phyloP scores from a whole-genome alignment of 345 rosid genomes.

The Orychophragmus violaceus region DNA sequence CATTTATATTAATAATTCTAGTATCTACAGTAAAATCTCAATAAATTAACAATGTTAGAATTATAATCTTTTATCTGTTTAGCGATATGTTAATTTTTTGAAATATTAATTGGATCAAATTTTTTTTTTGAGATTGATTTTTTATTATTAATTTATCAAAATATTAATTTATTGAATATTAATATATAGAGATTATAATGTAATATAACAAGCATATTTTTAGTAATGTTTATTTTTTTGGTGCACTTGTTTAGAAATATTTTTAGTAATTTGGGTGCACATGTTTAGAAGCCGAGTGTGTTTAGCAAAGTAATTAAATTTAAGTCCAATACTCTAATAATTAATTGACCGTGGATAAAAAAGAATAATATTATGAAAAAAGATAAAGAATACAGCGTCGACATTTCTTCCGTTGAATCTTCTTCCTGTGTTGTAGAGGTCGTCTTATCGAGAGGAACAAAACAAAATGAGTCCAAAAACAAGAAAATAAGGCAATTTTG shows the following conservation, averaged over 20 bases:
- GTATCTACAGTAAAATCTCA: too few species aligned
- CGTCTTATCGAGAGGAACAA: not conserved
- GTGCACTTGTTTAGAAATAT: too few species aligned
- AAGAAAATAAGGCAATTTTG: not conserved
- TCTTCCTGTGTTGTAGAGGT: slow-evolving; percentile 5
- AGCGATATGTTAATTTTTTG: too few species aligned
- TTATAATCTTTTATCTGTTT: too few species aligned
- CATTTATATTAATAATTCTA: too few species aligned
- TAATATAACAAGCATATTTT: not conserved
- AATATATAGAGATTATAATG: too few species aligned
- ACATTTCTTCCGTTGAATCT: slow-evolving; percentile 28
- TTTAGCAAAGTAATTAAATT: not conserved
- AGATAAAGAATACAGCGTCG: not conserved
- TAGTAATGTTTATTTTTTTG: not conserved
- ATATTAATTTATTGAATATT: too few species aligned
- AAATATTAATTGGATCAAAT: too few species aligned
- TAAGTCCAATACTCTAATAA: not conserved
- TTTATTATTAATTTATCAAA: too few species aligned
- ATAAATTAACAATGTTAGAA: too few species aligned
- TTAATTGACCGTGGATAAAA: not conserved
- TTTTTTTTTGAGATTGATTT: too few species aligned
- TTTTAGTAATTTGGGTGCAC: not conserved
- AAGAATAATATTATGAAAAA: too few species aligned
- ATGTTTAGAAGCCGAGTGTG: not conserved
- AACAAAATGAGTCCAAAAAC: not conserved